These are phyloP conservation scores for Stentor coeruleus DNA, from an alignment of 73 alveolate species.

Conservation along the genomic window DNA sequence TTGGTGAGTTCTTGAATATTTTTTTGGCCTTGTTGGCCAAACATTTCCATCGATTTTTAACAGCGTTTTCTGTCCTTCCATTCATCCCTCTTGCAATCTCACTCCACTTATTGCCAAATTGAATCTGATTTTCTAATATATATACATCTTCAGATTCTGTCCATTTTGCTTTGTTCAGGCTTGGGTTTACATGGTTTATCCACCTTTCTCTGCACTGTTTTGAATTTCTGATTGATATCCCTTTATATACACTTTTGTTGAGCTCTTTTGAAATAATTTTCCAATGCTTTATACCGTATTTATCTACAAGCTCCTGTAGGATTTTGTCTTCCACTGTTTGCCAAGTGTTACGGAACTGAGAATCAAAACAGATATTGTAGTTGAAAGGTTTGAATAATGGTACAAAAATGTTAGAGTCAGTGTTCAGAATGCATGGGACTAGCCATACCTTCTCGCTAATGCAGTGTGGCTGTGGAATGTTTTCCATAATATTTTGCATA, in stretches of 20 bases:
- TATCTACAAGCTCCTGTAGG: not conserved
- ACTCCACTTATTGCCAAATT: conserved; percentile 88
- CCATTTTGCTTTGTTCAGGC: conserved; percentile 73
- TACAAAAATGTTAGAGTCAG: not conserved
- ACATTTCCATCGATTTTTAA: conserved; percentile 70
- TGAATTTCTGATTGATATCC: conserved; percentile 19
- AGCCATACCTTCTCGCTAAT: not conserved
- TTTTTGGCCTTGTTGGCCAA: not conserved
- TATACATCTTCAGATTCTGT: conserved; percentile 69
- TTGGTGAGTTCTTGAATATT: not conserved
- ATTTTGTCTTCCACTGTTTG: not conserved
- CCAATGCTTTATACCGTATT: not conserved
- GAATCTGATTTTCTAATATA: conserved; percentile 62
- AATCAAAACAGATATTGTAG: not conserved
- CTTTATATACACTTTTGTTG: not conserved
- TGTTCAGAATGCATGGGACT: not conserved
- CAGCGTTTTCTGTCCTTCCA: conserved; percentile 89
- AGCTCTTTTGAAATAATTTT: not conserved
- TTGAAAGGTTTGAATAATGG: not conserved
- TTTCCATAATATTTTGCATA: too few species aligned
- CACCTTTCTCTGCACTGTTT: conserved; percentile 90
- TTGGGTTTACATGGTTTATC: conserved; percentile 85
- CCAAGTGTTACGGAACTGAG: conserved; percentile 2
- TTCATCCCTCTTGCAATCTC: conserved; percentile 64
- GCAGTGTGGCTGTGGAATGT: not conserved